Conservation (phyloP, 2,329 filamentous ascomycete genomes). For the Zopfia rhizophila region DNA sequence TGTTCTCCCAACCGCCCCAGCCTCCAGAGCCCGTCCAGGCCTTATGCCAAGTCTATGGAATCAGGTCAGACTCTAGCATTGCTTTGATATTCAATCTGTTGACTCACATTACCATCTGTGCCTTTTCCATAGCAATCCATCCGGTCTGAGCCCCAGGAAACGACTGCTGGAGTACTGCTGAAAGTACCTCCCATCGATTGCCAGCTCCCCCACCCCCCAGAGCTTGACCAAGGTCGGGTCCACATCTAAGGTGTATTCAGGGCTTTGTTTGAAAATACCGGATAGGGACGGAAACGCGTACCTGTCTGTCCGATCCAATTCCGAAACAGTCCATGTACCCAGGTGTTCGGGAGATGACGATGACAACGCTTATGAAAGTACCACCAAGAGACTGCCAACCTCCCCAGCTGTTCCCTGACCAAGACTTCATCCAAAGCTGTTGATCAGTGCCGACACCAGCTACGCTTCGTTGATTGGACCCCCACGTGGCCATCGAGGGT, state of each 20-base stretch:
- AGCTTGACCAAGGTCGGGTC: not conserved
- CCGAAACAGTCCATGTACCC: slow-evolving; percentile 6
- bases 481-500: slow-evolving; percentile 1
- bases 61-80: no score
- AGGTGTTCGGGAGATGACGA: slow-evolving; percentile 4
- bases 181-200: slow-evolving; percentile 5
- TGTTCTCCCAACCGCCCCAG: slow-evolving; percentile 10
- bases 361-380: slow-evolving; percentile 5
- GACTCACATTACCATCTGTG: slow-evolving; percentile 8
- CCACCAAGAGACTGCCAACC: slow-evolving; percentile 3
- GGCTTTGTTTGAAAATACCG: not conserved
- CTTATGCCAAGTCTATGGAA: slow-evolving; percentile 5
- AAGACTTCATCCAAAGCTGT: slow-evolving; percentile 5
- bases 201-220: slow-evolving; percentile 9
- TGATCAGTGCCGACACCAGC: slow-evolving; percentile 3
- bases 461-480: slow-evolving; percentile 1
- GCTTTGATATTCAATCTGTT: not conserved
- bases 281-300: not conserved
- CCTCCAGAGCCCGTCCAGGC: slow-evolving; percentile 3
- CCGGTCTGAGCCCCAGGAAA: slow-evolving; percentile 3
- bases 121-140: slow-evolving; percentile 11
- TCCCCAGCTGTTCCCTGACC: slow-evolving; percentile 1
- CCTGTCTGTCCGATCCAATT: slow-evolving; percentile 3
- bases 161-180: slow-evolving; percentile 3
- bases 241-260: slow-evolving; percentile 1